These are phyloP conservation scores for Arthrobotrys sinensis DNA, from an alignment of 2,329 filamentous ascomycete genomes.

Conservation along the genomic window DNA sequence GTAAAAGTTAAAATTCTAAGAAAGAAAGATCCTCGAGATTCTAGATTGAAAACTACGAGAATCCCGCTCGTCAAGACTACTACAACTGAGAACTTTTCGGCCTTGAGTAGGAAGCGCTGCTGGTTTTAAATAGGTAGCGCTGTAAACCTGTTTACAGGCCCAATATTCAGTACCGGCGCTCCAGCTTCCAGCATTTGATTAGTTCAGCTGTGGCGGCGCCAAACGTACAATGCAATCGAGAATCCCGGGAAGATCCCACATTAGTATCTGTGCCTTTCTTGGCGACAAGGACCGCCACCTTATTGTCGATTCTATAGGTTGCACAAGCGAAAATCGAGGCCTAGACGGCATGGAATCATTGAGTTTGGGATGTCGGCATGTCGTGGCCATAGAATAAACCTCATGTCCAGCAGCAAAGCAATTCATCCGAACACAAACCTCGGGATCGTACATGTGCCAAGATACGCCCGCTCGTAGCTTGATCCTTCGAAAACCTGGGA, in stretches of 20 bases:
- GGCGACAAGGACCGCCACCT: slow-evolving; percentile 15
- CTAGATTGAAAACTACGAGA: slow-evolving; percentile 1
- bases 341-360: not conserved
- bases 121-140: slow-evolving; percentile 13
- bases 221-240: not conserved
- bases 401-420: not conserved
- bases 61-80: not conserved
- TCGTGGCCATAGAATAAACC: slow-evolving; percentile 6
- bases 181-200: slow-evolving; percentile 20
- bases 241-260: not conserved
- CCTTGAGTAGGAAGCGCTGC: slow-evolving; percentile 4
- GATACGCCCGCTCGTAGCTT: slow-evolving; percentile 11
- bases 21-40: slow-evolving; percentile 12
- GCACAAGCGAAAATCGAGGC: slow-evolving; percentile 28
- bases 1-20: not conserved
- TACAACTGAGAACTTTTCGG: not conserved
- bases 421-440: not conserved
- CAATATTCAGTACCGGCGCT: slow-evolving; percentile 6
- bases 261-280: slow-evolving; percentile 34
- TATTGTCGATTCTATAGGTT: slow-evolving; percentile 31
- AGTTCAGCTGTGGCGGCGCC: slow-evolving; percentile 26
- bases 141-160: not conserved
- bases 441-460: slow-evolving; percentile 35
- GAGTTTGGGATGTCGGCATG: not conserved
- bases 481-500: slow-evolving; percentile 32